Conservation (phyloP, 192 early-diverging fungal species). For the Gamsiella multidivaricata region DNA sequence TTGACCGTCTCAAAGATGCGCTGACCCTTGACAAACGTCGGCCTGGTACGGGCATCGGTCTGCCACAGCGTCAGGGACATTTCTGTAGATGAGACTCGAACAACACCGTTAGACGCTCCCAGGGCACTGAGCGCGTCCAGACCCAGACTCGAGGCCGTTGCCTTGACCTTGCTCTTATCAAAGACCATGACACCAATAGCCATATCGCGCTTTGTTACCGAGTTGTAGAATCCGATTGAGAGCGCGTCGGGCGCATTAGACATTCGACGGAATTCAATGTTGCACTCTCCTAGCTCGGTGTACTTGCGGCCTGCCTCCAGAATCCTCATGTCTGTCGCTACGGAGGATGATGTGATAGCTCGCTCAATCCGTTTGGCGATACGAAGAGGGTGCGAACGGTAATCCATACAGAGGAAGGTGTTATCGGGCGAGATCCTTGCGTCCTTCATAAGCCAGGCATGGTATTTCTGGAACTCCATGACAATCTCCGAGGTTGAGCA, state of each 20-base stretch:
- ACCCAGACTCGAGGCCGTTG: slow-evolving; percentile 17
- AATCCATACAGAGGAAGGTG: slow-evolving; percentile 40
- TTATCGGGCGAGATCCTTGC: slow-evolving; percentile 40
- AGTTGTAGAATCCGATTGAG: slow-evolving; percentile 42
- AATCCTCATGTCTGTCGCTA: background rate
- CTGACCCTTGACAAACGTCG: slow-evolving; percentile 15
- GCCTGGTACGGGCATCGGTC: slow-evolving; percentile 27
- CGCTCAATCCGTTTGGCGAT: slow-evolving; percentile 23
- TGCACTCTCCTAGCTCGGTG: slow-evolving; percentile 33
- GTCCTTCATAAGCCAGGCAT: slow-evolving; percentile 18
- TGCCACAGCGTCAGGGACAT: slow-evolving; percentile 33
- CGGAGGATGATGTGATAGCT: background rate
- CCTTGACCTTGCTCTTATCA: slow-evolving; percentile 15
- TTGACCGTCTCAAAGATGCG: slow-evolving; percentile 22
- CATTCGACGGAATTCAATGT: slow-evolving; percentile 46
- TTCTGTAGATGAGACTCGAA: slow-evolving; percentile 28
- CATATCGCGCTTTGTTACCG: slow-evolving; percentile 43
- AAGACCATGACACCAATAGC: slow-evolving; percentile 31
- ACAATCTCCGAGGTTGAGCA: slow-evolving; percentile 33
- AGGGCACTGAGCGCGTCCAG: slow-evolving; percentile 7
- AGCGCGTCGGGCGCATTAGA: slow-evolving; percentile 32
- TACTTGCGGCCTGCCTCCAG: slow-evolving; percentile 24
- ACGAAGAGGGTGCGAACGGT: slow-evolving; percentile 21
- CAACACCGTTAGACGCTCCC: slow-evolving; percentile 19
- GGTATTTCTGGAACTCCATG: slow-evolving; percentile 18